Percentiles rank a stretch among this genome's conserved stretches.
Conservation (phyloP, 768 basidiomycete genomes). For the Coprinellus micaceus region DNA sequence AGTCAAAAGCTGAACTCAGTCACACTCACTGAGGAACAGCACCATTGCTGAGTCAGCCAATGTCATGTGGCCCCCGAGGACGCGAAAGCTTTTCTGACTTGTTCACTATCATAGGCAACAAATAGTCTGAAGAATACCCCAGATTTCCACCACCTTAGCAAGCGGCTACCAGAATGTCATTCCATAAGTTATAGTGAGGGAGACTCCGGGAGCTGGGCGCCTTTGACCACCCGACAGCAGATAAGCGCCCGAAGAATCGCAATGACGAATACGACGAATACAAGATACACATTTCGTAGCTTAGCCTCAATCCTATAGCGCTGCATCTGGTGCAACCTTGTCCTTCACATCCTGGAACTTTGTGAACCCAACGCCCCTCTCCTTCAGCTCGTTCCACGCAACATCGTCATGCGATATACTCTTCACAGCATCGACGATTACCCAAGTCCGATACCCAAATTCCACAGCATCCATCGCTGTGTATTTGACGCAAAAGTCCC, state of each 20-base stretch:
- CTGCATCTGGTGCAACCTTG: too few relatives aligned
- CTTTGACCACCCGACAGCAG: too few relatives aligned
- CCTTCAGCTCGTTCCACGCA: slow-evolving; percentile 36
- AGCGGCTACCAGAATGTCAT: too few relatives aligned
- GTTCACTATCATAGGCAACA: too few relatives aligned
- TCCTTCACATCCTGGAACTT: slow-evolving; percentile 20
- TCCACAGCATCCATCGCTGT: slow-evolving; percentile 54
- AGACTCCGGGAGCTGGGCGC: too few relatives aligned
- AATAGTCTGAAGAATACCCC: too few relatives aligned
- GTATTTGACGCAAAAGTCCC: slow-evolving; percentile 72
- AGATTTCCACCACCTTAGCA: too few relatives aligned
- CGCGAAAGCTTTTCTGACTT: too few relatives aligned
- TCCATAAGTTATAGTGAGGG: too few relatives aligned
- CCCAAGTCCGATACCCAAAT: slow-evolving; percentile 47
- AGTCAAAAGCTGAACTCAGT: neutral
- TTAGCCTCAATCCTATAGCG: neutral
- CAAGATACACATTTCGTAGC: neutral
- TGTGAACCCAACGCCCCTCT: slow-evolving; percentile 28
- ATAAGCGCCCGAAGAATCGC: too few relatives aligned
- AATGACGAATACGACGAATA: too few relatives aligned
- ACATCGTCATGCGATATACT: slow-evolving; percentile 32
- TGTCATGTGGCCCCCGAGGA: neutral
- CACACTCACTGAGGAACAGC: neutral
- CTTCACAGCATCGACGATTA: slow-evolving; percentile 45
- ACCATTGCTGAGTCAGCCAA: slow-evolving; percentile 1